Evolutionary conservation across 805 yeast genomes (phyloP).

Genomic region (Lipomyces yamadae): DNA sequence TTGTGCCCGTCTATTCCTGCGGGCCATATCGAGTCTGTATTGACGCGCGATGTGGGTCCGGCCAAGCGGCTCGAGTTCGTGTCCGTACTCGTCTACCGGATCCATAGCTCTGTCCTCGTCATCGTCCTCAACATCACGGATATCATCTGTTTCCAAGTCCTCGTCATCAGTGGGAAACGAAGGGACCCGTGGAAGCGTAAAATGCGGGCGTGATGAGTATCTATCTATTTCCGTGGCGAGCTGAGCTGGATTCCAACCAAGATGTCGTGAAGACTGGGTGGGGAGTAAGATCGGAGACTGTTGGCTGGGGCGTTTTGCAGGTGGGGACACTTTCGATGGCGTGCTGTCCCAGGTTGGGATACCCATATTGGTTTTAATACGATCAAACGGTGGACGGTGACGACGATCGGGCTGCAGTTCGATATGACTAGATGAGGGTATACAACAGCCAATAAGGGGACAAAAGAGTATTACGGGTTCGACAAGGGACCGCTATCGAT

Average conservation of each 20-base stretch:
- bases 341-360: conserved; percentile 24
- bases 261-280: conserved; percentile 6
- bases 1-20: conserved; percentile 1
- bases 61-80: conserved; percentile 32
- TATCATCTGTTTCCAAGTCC: background rate
- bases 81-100: conserved; percentile 11
- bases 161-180: conserved; percentile 5
- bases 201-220: conserved; percentile 8
- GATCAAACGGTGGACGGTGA: background rate
- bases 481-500: no score
- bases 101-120: background rate
- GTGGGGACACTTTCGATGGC: conserved; percentile 12
- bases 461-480: no score
- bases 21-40: conserved; percentile 20
- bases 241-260: background rate
- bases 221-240: conserved; percentile 5
- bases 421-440: background rate
- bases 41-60: conserved; percentile 31
- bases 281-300: background rate
- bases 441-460: no score
- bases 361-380: conserved; percentile 16
- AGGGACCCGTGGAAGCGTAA: conserved; percentile 7
- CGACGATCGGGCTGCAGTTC: background rate
- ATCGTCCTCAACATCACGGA: background rate
- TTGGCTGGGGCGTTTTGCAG: background rate